Evolutionary conservation across 1,139 yeast species (phyloP), one percentile per base, ranked within the genome.

Genomic region (Suhomyces bribrorum): DNA sequence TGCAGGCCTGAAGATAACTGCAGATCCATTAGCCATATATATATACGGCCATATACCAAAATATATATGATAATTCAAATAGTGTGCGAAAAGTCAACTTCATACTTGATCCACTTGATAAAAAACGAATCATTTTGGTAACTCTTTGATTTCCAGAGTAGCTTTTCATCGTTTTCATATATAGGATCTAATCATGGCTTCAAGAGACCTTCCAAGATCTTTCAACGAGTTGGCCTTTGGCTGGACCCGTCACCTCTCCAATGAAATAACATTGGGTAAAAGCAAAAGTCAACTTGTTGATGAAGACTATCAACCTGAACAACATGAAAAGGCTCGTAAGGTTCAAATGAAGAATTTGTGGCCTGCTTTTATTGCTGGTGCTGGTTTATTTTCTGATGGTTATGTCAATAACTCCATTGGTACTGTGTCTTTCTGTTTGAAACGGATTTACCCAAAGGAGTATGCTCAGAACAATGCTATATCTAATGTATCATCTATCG

Each of bases 361-460:
- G 49, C 54, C 54, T 5, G 54, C 54, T 7, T 50, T 50, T 27
- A 36, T 44, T 29, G 43, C 77, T 37, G 79, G 80, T 14, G 73
- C 72, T 46, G 79, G 79, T 5, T 68, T 74, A 49, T 67, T 74
- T 33, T 72, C 77, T 8, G 80, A 75, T 57, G 80, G 80, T 9
- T 74, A 73, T 49, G 77, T 73, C 46, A 75, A 74, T 47, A 75
- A 73, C 50, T 75, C 74, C 31, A 69, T 73, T 64, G 64, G 76
- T 7, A 73, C 73, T 69, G 56, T 64, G 36, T 72, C 73, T 40
- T 58, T 61, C 29, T 69, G 70, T 3, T 64, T 69, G 44, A 57
- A 67, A 11, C 32, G 43, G 13, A 52, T 58, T 44, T 59, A 61
- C 44, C 66, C 73, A 29, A 36, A 54, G 28, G 57, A 54, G 23